Evolutionary conservation across 139 green algal species (phyloP).

Genomic region (Yamagishiella unicocca): DNA sequence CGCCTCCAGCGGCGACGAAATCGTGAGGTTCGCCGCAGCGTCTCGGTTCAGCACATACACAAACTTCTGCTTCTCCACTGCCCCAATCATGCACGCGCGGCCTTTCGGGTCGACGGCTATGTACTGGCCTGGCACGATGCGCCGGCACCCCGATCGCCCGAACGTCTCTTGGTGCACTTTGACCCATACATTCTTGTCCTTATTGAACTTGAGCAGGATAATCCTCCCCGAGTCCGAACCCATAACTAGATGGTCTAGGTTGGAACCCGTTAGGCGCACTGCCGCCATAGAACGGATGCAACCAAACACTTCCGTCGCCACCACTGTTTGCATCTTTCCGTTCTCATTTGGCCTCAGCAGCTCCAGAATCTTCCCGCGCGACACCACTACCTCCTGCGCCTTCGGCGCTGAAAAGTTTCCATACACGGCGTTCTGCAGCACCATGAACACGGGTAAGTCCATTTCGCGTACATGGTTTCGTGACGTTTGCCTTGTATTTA

Average conservation of each 20-base stretch:
- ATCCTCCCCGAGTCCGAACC: conserved; percentile 95
- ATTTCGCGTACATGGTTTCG: not conserved
- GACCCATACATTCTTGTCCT: conserved; percentile 88
- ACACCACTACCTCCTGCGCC: conserved; percentile 95
- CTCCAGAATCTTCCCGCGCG: conserved; percentile 93
- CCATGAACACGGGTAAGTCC: not conserved
- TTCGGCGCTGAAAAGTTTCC: conserved; percentile 97
- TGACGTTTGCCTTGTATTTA: not conserved
- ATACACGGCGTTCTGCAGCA: conserved; percentile 87
- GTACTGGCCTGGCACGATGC: conserved; percentile 97
- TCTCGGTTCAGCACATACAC: conserved; percentile 99
- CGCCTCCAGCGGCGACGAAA: conserved; percentile 96
- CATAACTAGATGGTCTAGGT: conserved; percentile 92
- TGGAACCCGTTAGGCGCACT: conserved; percentile 92
- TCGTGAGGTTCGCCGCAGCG: conserved; percentile 94
- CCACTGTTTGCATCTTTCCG: conserved; percentile 81
- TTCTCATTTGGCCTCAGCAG: conserved; percentile 94
- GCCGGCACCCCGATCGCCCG: conserved; percentile 92
- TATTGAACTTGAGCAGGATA: conserved; percentile 95
- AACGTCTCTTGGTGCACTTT: conserved; percentile 99
- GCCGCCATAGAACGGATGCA: conserved; percentile 87
- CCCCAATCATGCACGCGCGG: conserved; percentile 93
- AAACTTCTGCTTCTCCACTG: conserved; percentile 98
- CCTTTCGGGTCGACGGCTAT: conserved; percentile 95
- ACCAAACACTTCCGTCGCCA: conserved; percentile 90